Evolutionary conservation across 2,329 filamentous ascomycete species (phyloP).

Genomic region (Annulohypoxylon truncatum): DNA sequence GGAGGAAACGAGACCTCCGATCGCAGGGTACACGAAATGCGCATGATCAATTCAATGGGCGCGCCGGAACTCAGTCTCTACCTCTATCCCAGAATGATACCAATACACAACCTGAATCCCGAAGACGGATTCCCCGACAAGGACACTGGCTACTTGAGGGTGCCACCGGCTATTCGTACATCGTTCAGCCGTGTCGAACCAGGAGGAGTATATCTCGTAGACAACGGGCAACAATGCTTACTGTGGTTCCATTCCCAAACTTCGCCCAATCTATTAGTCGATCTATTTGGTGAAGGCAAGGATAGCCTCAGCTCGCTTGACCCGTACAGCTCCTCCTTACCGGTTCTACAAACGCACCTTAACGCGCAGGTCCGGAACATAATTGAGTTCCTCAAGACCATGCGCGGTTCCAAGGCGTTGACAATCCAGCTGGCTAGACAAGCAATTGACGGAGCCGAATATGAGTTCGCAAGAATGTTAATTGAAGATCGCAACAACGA

Average conservation of each 20-base stretch:
- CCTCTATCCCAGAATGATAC: conserved; percentile 93
- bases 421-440: conserved; percentile 92
- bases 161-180: conserved; percentile 83
- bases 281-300: conserved; percentile 86
- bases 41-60: conserved; percentile 89
- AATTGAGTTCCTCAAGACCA: conserved; percentile 82
- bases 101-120: conserved; percentile 87
- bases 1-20: conserved; percentile 91
- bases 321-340: conserved; percentile 81
- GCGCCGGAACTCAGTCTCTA: conserved; percentile 88
- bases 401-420: conserved; percentile 86
- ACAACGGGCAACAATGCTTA: conserved; percentile 92
- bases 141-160: conserved; percentile 84
- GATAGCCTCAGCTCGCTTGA: conserved; percentile 80
- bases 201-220: conserved; percentile 92
- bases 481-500: conserved; percentile 98
- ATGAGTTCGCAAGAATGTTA: conserved; percentile 91
- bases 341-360: conserved; percentile 88
- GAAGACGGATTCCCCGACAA: conserved; percentile 92
- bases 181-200: conserved; percentile 91
- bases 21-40: conserved; percentile 88
- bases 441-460: conserved; percentile 93
- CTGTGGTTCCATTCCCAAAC: conserved; percentile 94
- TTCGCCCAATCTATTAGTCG: conserved; percentile 88
- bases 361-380: conserved; percentile 97